Evolutionary conservation across 208 protist genomes (phyloP).

Genomic region (Giardia muris): DNA sequence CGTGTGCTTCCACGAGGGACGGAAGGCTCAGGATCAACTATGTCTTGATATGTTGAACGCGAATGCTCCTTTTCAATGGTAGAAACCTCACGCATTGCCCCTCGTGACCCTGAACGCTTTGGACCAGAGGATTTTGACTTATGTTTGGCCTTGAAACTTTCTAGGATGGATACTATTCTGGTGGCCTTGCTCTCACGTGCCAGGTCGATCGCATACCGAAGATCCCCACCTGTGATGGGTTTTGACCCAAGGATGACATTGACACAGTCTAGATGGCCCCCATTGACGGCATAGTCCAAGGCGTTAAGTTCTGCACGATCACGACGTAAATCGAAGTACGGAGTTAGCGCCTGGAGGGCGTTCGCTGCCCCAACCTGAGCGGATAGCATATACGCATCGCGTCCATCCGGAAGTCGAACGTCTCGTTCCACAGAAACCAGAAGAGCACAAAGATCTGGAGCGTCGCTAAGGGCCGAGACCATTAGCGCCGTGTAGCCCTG

Average conservation of each 20-base stretch:
- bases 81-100: too few species aligned
- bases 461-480: not conserved
- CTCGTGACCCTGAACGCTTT: too few species aligned
- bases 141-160: too few species aligned
- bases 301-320: not conserved
- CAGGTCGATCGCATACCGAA: not conserved
- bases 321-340: not conserved
- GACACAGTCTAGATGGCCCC: not conserved
- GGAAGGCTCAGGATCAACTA: too few species aligned
- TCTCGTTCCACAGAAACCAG: not conserved
- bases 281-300: not conserved
- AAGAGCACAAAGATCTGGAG: not conserved
- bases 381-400: not conserved
- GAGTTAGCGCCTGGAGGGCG: not conserved
- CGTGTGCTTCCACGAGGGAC: too few species aligned
- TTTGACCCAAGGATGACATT: not conserved
- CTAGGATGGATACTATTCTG: too few species aligned
- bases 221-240: not conserved
- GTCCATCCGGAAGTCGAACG: not conserved
- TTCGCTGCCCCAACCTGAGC: not conserved
- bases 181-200: not conserved
- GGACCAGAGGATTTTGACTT: too few species aligned
- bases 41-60: too few species aligned
- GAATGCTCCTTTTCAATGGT: too few species aligned
- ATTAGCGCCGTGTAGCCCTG: not conserved